Base-by-base conservation (phyloP, 495 filamentous ascomycete genomes). In the Staphylotrichum tortipilum region DNA sequence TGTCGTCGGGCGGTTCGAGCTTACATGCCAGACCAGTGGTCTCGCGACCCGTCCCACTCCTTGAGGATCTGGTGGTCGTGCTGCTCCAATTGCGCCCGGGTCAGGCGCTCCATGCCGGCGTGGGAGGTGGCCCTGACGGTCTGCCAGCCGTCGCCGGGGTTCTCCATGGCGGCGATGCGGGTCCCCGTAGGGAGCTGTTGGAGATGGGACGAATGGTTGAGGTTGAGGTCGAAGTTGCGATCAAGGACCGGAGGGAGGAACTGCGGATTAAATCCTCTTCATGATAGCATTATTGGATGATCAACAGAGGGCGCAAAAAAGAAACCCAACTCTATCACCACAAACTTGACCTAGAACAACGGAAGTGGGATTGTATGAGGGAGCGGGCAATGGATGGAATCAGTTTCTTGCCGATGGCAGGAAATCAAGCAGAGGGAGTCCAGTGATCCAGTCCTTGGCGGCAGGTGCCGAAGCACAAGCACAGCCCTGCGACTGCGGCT, bases 21-120 rank as follows among this genome's bases (percentile, higher is more conserved):
- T 53, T 57, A 67, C 64, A 67, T 52, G 36, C 64, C 64, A 1
- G 64, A 67, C 64, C 64, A 67, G 29, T 65, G 60, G 14, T 54
- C 41, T 19, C 53, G 39, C 29, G 62, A 49, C 15, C 40, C 40
- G 34, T 65, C 64, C 64, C 62, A 67, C 9, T 65, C 60, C n/a
- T 38, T 35, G 5, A 67, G 40, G n/a, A 64, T 60, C 39, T 65
- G 56, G 9, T 53, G 52, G 44, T 65, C 64, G 30, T 53, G 53
- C 11, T 52, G 53, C 35, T 67, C 64, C 17, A 67, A 22, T 30
- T 67, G 57, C 10, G 54, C 17, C 12, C 53, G 45, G 7, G 56
- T 42, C 12, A 67, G 53, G n/a, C 64, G 53, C 22, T 62, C 55
- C n/a, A 63, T 57, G 1, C 55, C 62, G 3, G 56, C 43, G 36